Evolutionary conservation across 805 yeast genomes (phyloP), one percentile per base, ranked within the genome.

Genomic region (Kuraishia borneana): DNA sequence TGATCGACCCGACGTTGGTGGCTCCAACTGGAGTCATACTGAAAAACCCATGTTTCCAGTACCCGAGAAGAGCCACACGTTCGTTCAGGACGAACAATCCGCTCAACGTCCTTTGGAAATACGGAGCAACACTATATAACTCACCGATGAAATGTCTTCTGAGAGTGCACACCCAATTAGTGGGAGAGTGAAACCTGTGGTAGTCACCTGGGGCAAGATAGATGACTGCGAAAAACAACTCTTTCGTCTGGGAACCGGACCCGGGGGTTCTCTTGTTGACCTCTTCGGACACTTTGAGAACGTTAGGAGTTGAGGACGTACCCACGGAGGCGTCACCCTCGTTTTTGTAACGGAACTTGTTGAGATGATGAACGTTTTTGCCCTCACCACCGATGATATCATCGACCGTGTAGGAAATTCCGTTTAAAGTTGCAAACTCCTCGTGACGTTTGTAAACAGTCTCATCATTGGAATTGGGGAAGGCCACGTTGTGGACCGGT

Each of bases 1-100:
- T 77, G 43, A 92, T 92, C 47, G 94, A 81, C 5, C 99, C 99
- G 21, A 92, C 99, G 58, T 92, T 92, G 2, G 98, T 92, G 18
- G 99, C 99, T 10, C 99, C 99, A 9, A 92, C 98, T 0, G 99
- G 96, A 1, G 95, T 89, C 99, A 92, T 92, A 43, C 94, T 80
- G 61, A 92, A 92, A 48, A 92, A 92, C 0, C 99, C 99, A 53
- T 92, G 71, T 52, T 82, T 83, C 98, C 98, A 92, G 48, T 84
- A 77, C 2, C 99, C 99, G 37, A 92, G 68, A 33, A 92, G 60
- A 0, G 98, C 94, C 3, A 92, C 98, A 46, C 99, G 71, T 59
- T 92, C 99, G 53, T 92, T 92, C 45, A 92, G 62, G 3, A 89
- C 83, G 53, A 92, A 92, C 42, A 92, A 68, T 26, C 92, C 89